Percentiles rank a stretch among this genome's conserved stretches.
Conservation (phyloP, 2,329 filamentous ascomycete species). For the Blastomyces emzantsi region DNA sequence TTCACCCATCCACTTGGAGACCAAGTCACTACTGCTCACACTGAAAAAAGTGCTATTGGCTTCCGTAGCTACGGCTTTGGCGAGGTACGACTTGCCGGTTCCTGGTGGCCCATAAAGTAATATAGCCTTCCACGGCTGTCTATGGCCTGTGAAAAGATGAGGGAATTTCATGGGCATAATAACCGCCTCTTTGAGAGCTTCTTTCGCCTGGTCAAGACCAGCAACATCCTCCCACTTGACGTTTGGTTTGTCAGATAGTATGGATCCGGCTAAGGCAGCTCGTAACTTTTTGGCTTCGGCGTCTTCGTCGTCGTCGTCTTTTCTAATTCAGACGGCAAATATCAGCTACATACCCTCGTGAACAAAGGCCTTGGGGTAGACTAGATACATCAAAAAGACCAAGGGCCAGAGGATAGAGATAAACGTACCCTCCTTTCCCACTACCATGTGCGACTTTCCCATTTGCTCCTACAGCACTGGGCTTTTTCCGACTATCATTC, state of each 20-base stretch:
- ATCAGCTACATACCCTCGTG: slow-evolving; percentile 9
- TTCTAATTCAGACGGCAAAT: slow-evolving; percentile 21
- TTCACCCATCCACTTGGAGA: slow-evolving; percentile 99
- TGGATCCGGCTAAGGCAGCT: slow-evolving; percentile 81
- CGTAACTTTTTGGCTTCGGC: slow-evolving; percentile 93
- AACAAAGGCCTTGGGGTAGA: background rate
- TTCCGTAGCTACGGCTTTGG: slow-evolving; percentile 95
- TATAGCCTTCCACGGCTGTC: slow-evolving; percentile 98
- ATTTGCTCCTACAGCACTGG: slow-evolving; percentile 44
- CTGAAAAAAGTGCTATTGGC: slow-evolving; percentile 99
- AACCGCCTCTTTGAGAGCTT: slow-evolving; percentile 95
- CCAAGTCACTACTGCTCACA: slow-evolving; percentile 91
- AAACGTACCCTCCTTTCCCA: slow-evolving; percentile 46
- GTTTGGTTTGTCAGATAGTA: slow-evolving; percentile 90
- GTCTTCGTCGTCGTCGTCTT: slow-evolving; percentile 61
- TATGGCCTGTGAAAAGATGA: slow-evolving; percentile 88
- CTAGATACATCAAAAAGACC: background rate
- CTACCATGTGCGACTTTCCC: slow-evolving; percentile 43
- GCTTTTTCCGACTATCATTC: slow-evolving; percentile 43
- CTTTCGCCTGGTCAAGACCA: slow-evolving; percentile 86
- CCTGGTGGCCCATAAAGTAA: slow-evolving; percentile 91
- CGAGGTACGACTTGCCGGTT: slow-evolving; percentile 95
- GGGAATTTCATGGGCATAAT: slow-evolving; percentile 98
- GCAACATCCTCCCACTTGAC: slow-evolving; percentile 98
- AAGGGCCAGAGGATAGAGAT: slow-evolving; percentile 9